Percentiles rank a stretch among this genome's conserved stretches.
Evolutionary conservation across 495 filamentous ascomycete species (phyloP).

Genomic region (Xylaria scruposa): DNA sequence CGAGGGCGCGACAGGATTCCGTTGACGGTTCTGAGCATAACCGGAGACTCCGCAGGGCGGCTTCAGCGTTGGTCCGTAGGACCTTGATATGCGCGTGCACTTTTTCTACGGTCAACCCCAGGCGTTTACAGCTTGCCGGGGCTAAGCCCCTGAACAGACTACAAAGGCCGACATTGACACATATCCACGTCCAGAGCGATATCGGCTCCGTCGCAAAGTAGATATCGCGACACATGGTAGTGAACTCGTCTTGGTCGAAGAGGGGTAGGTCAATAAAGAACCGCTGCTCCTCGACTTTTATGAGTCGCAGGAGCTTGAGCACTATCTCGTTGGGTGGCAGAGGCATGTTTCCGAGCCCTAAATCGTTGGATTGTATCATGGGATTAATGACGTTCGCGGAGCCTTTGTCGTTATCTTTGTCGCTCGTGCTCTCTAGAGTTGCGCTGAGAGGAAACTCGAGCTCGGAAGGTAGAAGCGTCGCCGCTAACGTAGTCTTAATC

Average conservation of each 20-base stretch:
- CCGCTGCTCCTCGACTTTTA: slow-evolving; percentile 30
- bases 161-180: slow-evolving; percentile 63
- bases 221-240: slow-evolving; percentile 60
- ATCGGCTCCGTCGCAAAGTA: slow-evolving; percentile 66
- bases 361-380: background rate
- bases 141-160: slow-evolving; percentile 55
- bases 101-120: slow-evolving; percentile 28
- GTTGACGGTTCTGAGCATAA: slow-evolving; percentile 37
- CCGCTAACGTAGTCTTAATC: slow-evolving; percentile 29
- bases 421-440: background rate
- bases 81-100: slow-evolving; percentile 26
- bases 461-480: slow-evolving; percentile 26
- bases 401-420: background rate
- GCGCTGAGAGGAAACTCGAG: slow-evolving; percentile 11
- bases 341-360: slow-evolving; percentile 27
- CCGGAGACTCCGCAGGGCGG: slow-evolving; percentile 32
- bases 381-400: background rate
- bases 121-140: slow-evolving; percentile 12
- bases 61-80: slow-evolving; percentile 29
- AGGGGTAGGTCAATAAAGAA: slow-evolving; percentile 39
- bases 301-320: slow-evolving; percentile 34
- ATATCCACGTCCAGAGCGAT: slow-evolving; percentile 61
- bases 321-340: slow-evolving; percentile 32
- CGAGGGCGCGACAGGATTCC: slow-evolving; percentile 36
- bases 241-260: slow-evolving; percentile 58